Conservation (phyloP, 2,329 filamentous ascomycete species). For the Pestalotiopsis fici region DNA sequence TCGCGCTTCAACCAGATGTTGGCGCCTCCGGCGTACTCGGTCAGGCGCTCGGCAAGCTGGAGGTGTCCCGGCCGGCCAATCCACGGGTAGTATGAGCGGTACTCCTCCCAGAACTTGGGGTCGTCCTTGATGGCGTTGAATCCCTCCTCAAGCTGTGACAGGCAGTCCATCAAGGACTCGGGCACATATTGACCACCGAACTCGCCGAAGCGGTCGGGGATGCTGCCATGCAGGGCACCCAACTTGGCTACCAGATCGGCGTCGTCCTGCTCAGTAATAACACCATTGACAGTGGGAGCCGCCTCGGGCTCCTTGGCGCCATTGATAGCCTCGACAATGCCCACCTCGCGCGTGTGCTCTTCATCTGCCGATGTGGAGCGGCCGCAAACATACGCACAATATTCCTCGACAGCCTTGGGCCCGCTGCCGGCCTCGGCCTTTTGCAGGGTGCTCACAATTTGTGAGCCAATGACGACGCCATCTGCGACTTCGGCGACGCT, state of each 20-base stretch:
- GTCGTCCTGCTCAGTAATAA: conserved; percentile 54
- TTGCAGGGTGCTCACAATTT: conserved; percentile 83
- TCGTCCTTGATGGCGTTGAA: conserved; percentile 89
- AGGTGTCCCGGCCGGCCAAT: conserved; percentile 94
- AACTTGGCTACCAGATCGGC: conserved; percentile 77
- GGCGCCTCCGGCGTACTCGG: conserved; percentile 84
- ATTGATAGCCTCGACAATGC: conserved; percentile 68
- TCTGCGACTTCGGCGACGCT: conserved; percentile 83
- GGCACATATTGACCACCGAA: conserved; percentile 98
- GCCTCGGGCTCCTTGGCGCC: conserved; percentile 59
- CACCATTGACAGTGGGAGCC: conserved; percentile 66
- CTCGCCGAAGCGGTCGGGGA: conserved; percentile 88
- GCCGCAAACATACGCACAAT: conserved; percentile 71
- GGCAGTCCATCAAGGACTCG: conserved; percentile 95
- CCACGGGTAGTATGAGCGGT: conserved; percentile 92
- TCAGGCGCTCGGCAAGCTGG: conserved; percentile 85
- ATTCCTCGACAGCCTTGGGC: conserved; percentile 78
- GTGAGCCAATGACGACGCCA: conserved; percentile 94
- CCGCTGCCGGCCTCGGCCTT: conserved; percentile 67
- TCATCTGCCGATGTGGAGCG: conserved; percentile 37
- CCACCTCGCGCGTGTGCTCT: conserved; percentile 62
- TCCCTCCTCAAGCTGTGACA: conserved; percentile 85
- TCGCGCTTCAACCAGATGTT: conserved; percentile 98
- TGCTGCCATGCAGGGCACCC: conserved; percentile 76
- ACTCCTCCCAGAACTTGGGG: conserved; percentile 95